Base-by-base conservation (phyloP, 345 rosid genomes). In the Acer saccharum region DNA sequence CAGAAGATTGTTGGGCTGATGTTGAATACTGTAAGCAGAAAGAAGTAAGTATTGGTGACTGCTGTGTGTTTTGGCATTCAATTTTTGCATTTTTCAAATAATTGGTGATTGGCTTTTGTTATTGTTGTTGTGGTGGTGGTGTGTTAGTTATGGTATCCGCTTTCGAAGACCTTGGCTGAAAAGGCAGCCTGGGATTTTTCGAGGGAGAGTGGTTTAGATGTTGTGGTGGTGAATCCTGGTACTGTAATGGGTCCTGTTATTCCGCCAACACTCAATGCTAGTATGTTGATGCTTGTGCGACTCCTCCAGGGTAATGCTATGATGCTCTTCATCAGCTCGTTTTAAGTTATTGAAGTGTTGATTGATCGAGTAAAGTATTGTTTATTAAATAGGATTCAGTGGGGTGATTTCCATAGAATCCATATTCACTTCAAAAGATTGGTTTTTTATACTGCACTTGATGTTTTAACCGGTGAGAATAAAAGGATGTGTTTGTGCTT, bases 181-280 rank as follows among this genome's bases (percentile, higher is more conserved):
- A 94, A 91, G 80, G 97, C 90, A 7, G 95, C 97, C 29, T 96
- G 95, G 98, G 92, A 92, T 29, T 92, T 96, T 74, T 82, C 97
- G 9, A 82, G 87, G 80, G 87, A 91, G 87, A 89, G 85, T 18
- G 97, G 88, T 48, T 82, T 96, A 69, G 98, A 96, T 77, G 89
- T 94, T 54, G 98, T 96, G 84, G 97, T 85, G 76, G 95, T 96
- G 81, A 94, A 96, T 85, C 97, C 98, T 12, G 98, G 97, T 17
- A 91, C 95, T 0, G 98, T 96, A 61, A 87, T 94, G 97, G 98
- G 99, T 7, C 95, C 97, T 73, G 86, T 88, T 39, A 89, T 96
- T 81, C 85, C 97, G 0, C 93, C 95, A 0, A 85, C 85, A 0
- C 82, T 94, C 7, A 92, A 92, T 85, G 97, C 91, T 6, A 96